A percentile compares a stretch with the other conserved stretches of the same genome.
These are phyloP conservation scores for Salvia sclarea DNA, from an alignment of 305 asterid species.

Conservation along the genomic window DNA sequence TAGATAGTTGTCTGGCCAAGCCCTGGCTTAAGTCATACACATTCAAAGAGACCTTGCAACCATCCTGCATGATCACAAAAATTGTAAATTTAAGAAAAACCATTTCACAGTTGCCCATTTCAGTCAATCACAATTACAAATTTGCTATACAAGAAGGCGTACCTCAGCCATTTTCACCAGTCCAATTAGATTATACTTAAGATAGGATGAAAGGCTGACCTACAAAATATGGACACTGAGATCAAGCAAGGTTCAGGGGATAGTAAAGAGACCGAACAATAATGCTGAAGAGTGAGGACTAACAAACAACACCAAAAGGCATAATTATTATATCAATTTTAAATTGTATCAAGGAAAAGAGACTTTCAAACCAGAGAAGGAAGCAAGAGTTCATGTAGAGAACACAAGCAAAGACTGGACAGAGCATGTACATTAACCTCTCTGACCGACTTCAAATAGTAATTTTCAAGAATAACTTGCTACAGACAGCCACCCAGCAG, in stretches of 20 bases:
- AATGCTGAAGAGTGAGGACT: not conserved
- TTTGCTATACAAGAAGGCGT: not conserved
- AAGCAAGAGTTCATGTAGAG: not conserved
- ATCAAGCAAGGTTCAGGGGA: not conserved
- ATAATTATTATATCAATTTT: not conserved
- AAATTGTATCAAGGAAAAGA: not conserved
- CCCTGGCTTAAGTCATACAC: constrained; percentile 97
- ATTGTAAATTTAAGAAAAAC: not conserved
- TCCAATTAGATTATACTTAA: constrained; percentile 13
- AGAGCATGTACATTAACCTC: not conserved
- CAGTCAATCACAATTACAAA: constrained; percentile 34
- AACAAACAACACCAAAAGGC: not conserved
- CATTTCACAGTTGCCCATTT: not conserved
- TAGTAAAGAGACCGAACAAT: not conserved
- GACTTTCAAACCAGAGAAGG: not conserved
- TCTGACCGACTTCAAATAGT: not conserved
- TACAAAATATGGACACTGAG: constrained; percentile 18
- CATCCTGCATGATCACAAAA: constrained; percentile 54
- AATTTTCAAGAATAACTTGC: not conserved
- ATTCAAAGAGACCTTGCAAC: constrained; percentile 70
- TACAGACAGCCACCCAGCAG: too few relatives aligned
- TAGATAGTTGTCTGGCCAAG: constrained; percentile 82
- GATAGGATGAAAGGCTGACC: constrained; percentile 24
- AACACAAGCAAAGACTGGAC: not conserved
- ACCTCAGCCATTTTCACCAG: constrained; percentile 72